Base-by-base conservation (phyloP, 257 asterid species). In the Capsicum pubescens region DNA sequence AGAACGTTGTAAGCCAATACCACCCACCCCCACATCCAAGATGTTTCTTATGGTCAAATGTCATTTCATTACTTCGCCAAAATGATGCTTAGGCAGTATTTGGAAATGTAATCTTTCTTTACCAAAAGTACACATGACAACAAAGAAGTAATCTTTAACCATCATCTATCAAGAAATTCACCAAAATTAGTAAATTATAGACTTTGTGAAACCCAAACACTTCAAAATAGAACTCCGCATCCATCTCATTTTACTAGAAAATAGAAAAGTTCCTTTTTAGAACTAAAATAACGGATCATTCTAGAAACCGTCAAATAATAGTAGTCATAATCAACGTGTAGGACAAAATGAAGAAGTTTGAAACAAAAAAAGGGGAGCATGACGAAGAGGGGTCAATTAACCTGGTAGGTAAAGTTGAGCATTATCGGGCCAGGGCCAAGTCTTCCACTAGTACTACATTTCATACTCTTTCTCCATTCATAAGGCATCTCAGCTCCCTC, bases 331-430 rank as follows among this genome's bases (percentile, higher is more conserved):
- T 50, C 19, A 74, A 74, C 8, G 8, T 48, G 13, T 66, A 74
- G 3, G 17, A 68, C 54, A 70, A 17, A 12, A 67, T 35, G 11
- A 69, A 50, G n/a, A 50, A 17, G 54, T 9, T 9, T 71, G 79
- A 44, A 48, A 12, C 8, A 50, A 74, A 19, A 66, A 64, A 64
- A 56, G 6, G 7, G 52, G 46, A 76, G 44, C 46, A 76, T 72
- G 59, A 76, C 46, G 21, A 74, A 10, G 61, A 50, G 61, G 21
- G 61, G 81, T 58, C 8, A 71, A 84, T 89, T 44, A 78, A 96
- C 99, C 98, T 91, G 84, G 85, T 92, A 96, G 15, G 98, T 88
- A 58, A 96, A 91, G 80, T 93, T 93, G 85, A 96, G 92, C 92
- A 88, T 83, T 52, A 86, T 86, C 58, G 97, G 97, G 70, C 95